Evolutionary conservation across 345 rosid species (phyloP), one percentile per base, ranked within the genome.

Genomic region (Cardamine chenopodiifolia): DNA sequence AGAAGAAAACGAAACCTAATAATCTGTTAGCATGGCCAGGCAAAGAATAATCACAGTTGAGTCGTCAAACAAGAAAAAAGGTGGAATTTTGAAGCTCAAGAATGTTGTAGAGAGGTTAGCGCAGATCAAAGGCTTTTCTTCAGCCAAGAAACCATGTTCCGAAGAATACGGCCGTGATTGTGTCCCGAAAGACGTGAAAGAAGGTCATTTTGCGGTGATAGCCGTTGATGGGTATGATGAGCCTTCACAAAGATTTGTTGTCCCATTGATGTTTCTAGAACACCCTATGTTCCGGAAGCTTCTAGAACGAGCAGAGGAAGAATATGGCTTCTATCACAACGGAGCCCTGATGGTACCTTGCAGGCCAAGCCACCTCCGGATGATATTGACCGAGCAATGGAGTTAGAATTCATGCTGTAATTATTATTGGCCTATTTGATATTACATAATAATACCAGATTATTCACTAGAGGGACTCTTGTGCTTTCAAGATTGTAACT

Each of bases 111-210:
- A 82, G 62, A 79, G 13, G 66, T 74, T 79, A 8, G 70, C 73
- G 44, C 80, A 79, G 32, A 72, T 40, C 66, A 55, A 67, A 81
- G 73, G 70, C 70, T 77, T 68, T 29, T 65, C 63, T 6, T 39
- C 50, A 59, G 57, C 49, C 57, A 57, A 73, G 63, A 79, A 77
- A 66, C 82, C 52, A 23, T 40, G 48, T 67, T 28, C 47, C 20
- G 70, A 66, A 39, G 78, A 70, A 47, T 65, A 71, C 42, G 53
- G 20, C 44, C 56, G 32, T 42, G 62, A 56, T 34, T 67, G 58
- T 58, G 87, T 86, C 54, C 93, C 93, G 0, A 79, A 84, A 64
- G 96, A 90, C 62, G 93, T 90, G 18, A 88, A 88, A 66, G 86
- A 86, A 83, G 90, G 94, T 17, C 94, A 90, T 52, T 84, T 90